Evolutionary conservation across 495 filamentous ascomycete species (phyloP).

Genomic region (Penicillium riverlandense): DNA sequence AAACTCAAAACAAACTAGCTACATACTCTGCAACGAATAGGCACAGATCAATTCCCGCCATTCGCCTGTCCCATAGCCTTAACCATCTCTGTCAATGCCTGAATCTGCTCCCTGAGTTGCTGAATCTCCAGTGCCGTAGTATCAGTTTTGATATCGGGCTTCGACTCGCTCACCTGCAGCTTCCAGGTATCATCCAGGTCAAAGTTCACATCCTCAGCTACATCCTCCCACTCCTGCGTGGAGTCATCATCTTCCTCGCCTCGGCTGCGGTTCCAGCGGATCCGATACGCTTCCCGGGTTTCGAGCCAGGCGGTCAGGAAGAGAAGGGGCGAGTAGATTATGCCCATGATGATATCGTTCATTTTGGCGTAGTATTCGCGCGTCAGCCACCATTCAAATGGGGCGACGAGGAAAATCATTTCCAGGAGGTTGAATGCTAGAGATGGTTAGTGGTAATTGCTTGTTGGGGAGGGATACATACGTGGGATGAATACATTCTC

Average conservation of each 20-base stretch:
- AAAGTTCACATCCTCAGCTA: conserved; percentile 63
- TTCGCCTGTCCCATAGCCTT: conserved; percentile 30
- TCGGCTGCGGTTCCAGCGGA: conserved; percentile 62
- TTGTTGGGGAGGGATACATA: conserved; percentile 19
- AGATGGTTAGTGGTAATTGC: neutral
- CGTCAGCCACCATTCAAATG: conserved; percentile 94
- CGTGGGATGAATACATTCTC: conserved; percentile 95
- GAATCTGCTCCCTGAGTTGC: conserved; percentile 62
- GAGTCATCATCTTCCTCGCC: conserved; percentile 89
- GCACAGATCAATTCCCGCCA: neutral
- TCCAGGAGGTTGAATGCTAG: conserved; percentile 85
- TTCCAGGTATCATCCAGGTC: conserved; percentile 77
- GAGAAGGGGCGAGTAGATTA: conserved; percentile 80
- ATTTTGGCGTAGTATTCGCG: conserved; percentile 60
- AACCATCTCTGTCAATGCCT: conserved; percentile 56
- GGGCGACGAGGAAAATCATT: conserved; percentile 67
- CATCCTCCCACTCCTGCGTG: conserved; percentile 88
- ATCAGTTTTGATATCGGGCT: conserved; percentile 71
- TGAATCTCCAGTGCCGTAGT: conserved; percentile 58
- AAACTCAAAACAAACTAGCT: too few relatives aligned
- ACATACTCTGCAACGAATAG: too few relatives aligned
- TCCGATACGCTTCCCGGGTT: conserved; percentile 55
- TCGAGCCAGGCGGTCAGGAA: conserved; percentile 74
- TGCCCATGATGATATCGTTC: conserved; percentile 81
- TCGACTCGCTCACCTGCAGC: conserved; percentile 63